Evolutionary conservation across 345 rosid species (phyloP), one percentile per base, ranked within the genome.

Genomic region (Jatropha curcas): DNA sequence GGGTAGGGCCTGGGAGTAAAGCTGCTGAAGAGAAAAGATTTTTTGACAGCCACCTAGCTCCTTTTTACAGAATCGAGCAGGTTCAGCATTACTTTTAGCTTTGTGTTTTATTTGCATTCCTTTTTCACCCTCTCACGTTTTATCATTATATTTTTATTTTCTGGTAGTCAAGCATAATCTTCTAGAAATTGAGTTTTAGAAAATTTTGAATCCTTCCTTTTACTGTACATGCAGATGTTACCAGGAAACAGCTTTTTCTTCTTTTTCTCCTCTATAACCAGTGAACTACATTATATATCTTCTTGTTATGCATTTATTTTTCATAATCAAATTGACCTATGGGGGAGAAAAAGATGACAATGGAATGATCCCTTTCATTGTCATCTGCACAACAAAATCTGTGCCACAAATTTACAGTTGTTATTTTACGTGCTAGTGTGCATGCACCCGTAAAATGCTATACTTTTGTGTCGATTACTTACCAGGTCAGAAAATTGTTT

Each of bases 1-100:
- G 99, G 99, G 99, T 95, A 66, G 98, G 97, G 55, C 87, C 92
- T 68, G 94, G 99, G 72, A 95, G 99, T 79, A 90, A 77, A 86
- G 98, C 90, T 81, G 96, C 97, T 14, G 90, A 84, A 82, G 96
- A 95, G 86, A 95, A 95, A 77, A 84, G 56, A 31, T 95, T 88
- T 84, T 95, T 95, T 77, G 97, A 95, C 85, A 87, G 75, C 74
- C 97, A 89, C 74, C 87, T 95, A 33, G 91, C 98, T 33, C 98
- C 99, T 33, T 95, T 95, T 79, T 95, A 95, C 84, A 87, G 99
- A 86, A 95, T 92, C 63, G 94, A 95, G 84, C 96, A 95, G 99
- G 99, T 95, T 77, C 25, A 33, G 24, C 45, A 30, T n/a, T 53
- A 20, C 55, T n/a, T 67, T 41, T 41, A 13, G 50, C 13, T 2